phyloP scores from a whole-genome alignment of 1,284 basidiomycete genomes.

The Takashimella koratensis region DNA sequence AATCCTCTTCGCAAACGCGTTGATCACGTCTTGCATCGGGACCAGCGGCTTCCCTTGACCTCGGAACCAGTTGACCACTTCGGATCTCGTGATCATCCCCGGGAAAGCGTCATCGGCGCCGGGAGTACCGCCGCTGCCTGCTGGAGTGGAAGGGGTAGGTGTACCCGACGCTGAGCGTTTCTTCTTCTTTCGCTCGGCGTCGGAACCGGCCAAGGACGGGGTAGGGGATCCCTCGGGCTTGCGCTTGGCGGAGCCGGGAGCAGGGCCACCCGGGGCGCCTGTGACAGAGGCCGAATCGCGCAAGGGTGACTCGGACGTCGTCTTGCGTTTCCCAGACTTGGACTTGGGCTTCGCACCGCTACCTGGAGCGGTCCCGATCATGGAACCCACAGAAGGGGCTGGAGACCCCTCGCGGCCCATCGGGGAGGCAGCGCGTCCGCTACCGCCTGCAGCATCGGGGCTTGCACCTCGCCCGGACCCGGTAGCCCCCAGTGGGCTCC shows the following conservation, averaged over 20 bases:
- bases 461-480: slow-evolving; percentile 9
- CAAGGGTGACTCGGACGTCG: slow-evolving; percentile 9
- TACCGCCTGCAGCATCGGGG: slow-evolving; percentile 6
- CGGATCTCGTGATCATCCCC: slow-evolving; percentile 34
- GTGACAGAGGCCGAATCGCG: slow-evolving; percentile 1
- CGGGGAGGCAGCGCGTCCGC: slow-evolving; percentile 11
- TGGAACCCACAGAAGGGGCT: slow-evolving; percentile 7
- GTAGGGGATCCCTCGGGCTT: slow-evolving; percentile 13
- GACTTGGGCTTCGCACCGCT: slow-evolving; percentile 3
- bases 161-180: slow-evolving; percentile 37
- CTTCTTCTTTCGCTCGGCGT: slow-evolving; percentile 40
- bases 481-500: slow-evolving; percentile 3
- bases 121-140: slow-evolving; percentile 8
- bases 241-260: slow-evolving; percentile 12
- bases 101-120: slow-evolving; percentile 27
- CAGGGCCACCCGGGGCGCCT: slow-evolving; percentile 2
- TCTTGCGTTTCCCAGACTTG: slow-evolving; percentile 18
- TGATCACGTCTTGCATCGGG: slow-evolving; percentile 26
- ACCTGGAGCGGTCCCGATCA: not conserved
- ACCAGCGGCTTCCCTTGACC: slow-evolving; percentile 11
- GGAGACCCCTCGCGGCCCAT: slow-evolving; percentile 20
- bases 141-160: slow-evolving; percentile 31
- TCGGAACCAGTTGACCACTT: slow-evolving; percentile 37
- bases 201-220: not conserved
- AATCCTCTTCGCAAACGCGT: slow-evolving; percentile 26